These are phyloP conservation scores for Syzygium oleosum DNA, from an alignment of 345 rosid genomes.

Conservation along the genomic window DNA sequence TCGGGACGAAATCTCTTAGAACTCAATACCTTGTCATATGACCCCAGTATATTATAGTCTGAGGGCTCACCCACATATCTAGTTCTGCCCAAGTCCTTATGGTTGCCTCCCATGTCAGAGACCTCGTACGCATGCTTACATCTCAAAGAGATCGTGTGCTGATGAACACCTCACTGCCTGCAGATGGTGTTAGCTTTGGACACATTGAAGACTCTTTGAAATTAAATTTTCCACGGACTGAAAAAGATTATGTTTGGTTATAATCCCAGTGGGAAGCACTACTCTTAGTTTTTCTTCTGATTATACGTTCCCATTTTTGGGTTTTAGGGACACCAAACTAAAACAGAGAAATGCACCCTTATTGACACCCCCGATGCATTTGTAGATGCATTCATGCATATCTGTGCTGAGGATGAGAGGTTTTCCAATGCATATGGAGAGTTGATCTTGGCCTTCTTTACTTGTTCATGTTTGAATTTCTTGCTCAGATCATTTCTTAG, in stretches of 20 bases:
- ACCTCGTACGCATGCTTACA: background rate
- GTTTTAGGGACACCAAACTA: background rate
- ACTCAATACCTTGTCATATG: background rate
- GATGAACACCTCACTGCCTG: background rate
- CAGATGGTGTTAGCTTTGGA: background rate
- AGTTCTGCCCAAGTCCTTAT: background rate
- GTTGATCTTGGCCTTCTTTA: background rate
- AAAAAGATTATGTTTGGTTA: background rate
- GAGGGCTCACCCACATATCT: background rate
- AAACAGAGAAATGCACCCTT: background rate
- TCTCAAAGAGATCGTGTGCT: background rate
- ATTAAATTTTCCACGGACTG: background rate
- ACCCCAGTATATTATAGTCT: background rate
- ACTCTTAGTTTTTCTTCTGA: background rate
- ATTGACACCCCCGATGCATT: background rate
- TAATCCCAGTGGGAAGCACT: background rate
- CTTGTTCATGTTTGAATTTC: background rate
- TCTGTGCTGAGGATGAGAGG: background rate
- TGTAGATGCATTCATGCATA: background rate
- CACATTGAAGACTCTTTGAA: background rate
- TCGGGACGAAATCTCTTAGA: background rate
- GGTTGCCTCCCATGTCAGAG: background rate
- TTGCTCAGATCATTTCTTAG: background rate
- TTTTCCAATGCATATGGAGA: background rate
- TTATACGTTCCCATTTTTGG: background rate